These are phyloP conservation scores for Neocatenulostroma microsporum DNA, from an alignment of 2,329 filamentous ascomycete species.

Conservation along the genomic window DNA sequence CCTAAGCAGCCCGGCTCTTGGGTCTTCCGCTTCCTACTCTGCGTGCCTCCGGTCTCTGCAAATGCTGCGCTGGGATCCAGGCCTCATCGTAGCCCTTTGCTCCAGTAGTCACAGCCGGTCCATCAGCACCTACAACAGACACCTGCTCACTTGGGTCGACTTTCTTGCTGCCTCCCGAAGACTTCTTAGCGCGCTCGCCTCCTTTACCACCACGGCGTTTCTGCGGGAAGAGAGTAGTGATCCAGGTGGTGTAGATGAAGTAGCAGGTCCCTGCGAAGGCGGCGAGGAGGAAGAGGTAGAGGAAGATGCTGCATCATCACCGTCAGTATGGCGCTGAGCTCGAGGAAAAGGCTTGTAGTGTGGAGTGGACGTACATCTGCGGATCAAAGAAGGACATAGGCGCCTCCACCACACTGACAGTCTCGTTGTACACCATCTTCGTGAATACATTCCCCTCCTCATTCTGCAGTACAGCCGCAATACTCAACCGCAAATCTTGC, in stretches of 20 bases:
- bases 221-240: constrained; percentile 91
- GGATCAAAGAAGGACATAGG: constrained; percentile 89
- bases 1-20: constrained; percentile 32
- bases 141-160: constrained; percentile 52
- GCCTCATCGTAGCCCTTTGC: constrained; percentile 73
- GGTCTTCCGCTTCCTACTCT: constrained; percentile 48
- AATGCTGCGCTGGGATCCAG: constrained; percentile 87
- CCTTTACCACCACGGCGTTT: constrained; percentile 53
- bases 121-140: constrained; percentile 61
- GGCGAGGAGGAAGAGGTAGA: constrained; percentile 82
- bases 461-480: constrained; percentile 67
- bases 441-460: constrained; percentile 63
- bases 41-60: constrained; percentile 70
- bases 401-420: constrained; percentile 79
- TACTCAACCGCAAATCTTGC: constrained; percentile 72
- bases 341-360: background rate
- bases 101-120: constrained; percentile 59
- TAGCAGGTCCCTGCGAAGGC: constrained; percentile 74
- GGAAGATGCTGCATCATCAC: constrained; percentile 82
- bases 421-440: constrained; percentile 70
- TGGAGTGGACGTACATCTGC: constrained; percentile 87
- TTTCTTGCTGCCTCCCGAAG: constrained; percentile 59
- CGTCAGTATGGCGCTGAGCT: no score
- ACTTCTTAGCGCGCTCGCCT: constrained; percentile 58
- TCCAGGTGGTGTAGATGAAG: constrained; percentile 98